Conservation (phyloP, 2,329 filamentous ascomycete species). For the Cercospora canescens region DNA sequence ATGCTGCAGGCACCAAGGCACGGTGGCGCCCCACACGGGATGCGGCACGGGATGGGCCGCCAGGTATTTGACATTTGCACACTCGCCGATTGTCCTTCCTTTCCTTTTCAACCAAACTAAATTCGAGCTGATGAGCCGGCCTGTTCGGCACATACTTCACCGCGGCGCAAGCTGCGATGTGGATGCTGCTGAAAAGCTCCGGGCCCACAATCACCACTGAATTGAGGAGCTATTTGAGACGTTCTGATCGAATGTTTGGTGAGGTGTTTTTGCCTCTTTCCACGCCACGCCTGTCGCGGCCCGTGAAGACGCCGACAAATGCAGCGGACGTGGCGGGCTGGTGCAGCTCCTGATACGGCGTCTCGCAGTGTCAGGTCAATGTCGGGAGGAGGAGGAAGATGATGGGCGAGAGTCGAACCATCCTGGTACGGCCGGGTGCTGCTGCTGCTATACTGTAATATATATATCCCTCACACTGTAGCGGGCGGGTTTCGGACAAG, state of each 20-base stretch:
- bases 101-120: constrained; percentile 70
- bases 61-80: neutral
- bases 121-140: constrained; percentile 74
- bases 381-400: neutral
- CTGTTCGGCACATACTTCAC: constrained; percentile 49
- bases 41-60: neutral
- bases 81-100: constrained; percentile 29
- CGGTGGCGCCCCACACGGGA: neutral
- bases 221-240: constrained; percentile 43
- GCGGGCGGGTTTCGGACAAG: neutral
- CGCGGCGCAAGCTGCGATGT: constrained; percentile 35
- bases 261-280: neutral
- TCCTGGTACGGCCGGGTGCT: neutral
- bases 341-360: neutral
- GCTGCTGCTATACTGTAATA: neutral
- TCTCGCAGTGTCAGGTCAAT: neutral
- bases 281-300: neutral
- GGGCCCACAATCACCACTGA: constrained; percentile 48
- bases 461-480: neutral
- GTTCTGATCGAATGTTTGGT: constrained; percentile 49
- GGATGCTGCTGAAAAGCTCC: constrained; percentile 52
- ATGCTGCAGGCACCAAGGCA: neutral
- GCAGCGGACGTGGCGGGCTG: neutral
- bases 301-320: neutral
- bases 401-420: neutral